Evolutionary conservation across 116 monocot species (phyloP).

Genomic region (Papilionanthe hybrid): DNA sequence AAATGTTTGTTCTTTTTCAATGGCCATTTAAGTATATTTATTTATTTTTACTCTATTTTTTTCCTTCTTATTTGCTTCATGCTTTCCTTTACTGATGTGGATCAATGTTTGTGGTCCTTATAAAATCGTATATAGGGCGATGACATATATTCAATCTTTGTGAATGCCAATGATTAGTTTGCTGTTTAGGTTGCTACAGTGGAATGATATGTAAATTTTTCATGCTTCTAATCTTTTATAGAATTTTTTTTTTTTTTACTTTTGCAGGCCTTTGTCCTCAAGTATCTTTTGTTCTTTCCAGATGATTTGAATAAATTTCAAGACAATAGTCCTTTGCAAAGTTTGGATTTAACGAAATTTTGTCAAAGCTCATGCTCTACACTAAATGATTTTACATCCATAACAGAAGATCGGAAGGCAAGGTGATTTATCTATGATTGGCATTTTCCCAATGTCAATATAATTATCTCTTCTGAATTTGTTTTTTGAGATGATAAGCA

Average conservation of each 20-base stretch:
- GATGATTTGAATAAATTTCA: slow-evolving; percentile 36
- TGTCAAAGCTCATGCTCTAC: slow-evolving; percentile 20
- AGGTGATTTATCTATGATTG: slow-evolving; percentile 44
- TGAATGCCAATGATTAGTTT: not conserved
- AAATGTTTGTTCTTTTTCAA: not conserved
- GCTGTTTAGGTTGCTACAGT: not conserved
- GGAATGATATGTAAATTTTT: not conserved
- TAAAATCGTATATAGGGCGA: not conserved
- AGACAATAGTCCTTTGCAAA: slow-evolving; percentile 21
- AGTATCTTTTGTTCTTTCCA: slow-evolving; percentile 81
- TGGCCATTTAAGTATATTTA: no score
- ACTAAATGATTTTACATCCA: slow-evolving; percentile 37
- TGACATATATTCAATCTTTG: not conserved
- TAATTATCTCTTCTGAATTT: not conserved
- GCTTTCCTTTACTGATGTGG: not conserved
- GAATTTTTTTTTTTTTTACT: not conserved
- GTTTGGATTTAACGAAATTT: slow-evolving; percentile 27
- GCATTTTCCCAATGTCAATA: not conserved
- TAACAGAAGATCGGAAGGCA: slow-evolving; percentile 69
- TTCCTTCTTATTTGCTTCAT: not conserved
- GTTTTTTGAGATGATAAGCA: not conserved
- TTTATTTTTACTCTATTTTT: not conserved
- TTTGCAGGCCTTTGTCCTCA: slow-evolving; percentile 90
- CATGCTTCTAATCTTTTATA: slow-evolving; percentile 1
- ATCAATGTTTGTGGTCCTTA: not conserved